These are phyloP conservation scores for Lipomyces lipofer DNA, from an alignment of 805 yeast species.

Conservation along the genomic window DNA sequence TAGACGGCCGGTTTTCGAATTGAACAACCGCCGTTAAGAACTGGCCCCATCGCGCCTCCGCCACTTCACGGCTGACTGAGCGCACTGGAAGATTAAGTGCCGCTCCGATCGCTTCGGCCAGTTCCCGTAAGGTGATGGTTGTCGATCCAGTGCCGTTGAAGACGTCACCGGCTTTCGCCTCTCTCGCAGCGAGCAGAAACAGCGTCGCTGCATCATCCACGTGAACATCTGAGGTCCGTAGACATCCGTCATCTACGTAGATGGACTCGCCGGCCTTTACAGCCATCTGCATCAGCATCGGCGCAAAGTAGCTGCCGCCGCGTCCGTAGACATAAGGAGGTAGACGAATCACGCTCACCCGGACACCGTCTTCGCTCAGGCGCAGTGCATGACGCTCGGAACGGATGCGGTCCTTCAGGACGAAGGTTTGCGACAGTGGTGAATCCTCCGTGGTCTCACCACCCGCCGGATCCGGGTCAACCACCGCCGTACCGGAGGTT, in stretches of 20 bases:
- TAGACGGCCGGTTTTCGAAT: conserved; percentile 7
- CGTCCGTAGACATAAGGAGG: conserved; percentile 19
- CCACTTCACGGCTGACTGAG: conserved; percentile 9
- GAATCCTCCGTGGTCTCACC: conserved; percentile 26
- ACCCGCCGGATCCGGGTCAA: conserved; percentile 17
- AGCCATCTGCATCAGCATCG: conserved; percentile 34
- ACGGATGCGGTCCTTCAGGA: conserved; percentile 2
- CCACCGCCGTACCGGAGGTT: conserved; percentile 35
- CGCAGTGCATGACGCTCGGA: conserved; percentile 14
- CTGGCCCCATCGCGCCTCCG: conserved; percentile 10
- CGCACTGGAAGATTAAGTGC: conserved; percentile 3
- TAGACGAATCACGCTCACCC: conserved; percentile 10
- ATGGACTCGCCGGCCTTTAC: conserved; percentile 38
- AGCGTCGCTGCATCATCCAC: conserved; percentile 41
- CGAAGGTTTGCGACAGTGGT: not conserved
- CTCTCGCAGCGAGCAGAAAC: conserved; percentile 37
- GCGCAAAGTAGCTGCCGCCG: conserved; percentile 11
- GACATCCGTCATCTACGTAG: conserved; percentile 43
- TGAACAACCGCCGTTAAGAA: conserved; percentile 4
- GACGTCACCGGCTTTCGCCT: conserved; percentile 35
- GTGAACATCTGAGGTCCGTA: conserved; percentile 41
- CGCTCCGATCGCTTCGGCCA: conserved; percentile 37
- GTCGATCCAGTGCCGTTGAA: conserved; percentile 38
- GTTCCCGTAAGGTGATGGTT: conserved; percentile 33
- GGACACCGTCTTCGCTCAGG: conserved; percentile 9